These are phyloP conservation scores for Trichoderma polysporum DNA, from an alignment of 2,329 filamentous ascomycete genomes.

Conservation along the genomic window DNA sequence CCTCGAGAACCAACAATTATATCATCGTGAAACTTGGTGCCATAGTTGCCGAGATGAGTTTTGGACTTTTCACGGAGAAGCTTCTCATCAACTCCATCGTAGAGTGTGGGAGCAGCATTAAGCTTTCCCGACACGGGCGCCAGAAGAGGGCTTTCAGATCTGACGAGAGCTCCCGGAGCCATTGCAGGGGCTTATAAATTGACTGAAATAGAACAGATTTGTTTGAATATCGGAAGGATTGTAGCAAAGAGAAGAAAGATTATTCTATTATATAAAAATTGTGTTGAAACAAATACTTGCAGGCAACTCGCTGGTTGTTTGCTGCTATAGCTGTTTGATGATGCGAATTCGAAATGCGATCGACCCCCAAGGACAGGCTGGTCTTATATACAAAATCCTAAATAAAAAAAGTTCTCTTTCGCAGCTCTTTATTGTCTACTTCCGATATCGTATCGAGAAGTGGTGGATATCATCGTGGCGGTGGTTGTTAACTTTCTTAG, in stretches of 20 bases:
- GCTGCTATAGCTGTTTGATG: not conserved
- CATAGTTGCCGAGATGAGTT: conserved; percentile 30
- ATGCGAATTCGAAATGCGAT: not conserved
- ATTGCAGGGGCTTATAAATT: conserved; percentile 16
- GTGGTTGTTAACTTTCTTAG: conserved; percentile 11
- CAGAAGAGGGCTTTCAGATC: conserved; percentile 14
- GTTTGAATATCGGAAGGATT: not conserved
- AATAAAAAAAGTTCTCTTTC: not conserved
- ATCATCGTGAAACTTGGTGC: conserved; percentile 31
- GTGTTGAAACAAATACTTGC: not conserved
- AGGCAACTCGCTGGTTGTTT: not conserved
- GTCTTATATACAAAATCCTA: conserved; percentile 3
- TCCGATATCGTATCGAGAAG: conserved; percentile 24
- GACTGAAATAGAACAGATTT: not conserved
- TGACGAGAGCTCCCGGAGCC: conserved; percentile 27
- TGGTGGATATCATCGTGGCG: conserved; percentile 10
- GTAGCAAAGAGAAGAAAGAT: not conserved
- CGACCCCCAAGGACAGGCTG: not conserved
- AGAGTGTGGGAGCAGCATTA: conserved; percentile 24
- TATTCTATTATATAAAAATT: not conserved
- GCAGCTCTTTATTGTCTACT: not conserved
- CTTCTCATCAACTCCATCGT: conserved; percentile 25
- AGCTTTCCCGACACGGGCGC: conserved; percentile 15
- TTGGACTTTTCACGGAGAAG: conserved; percentile 27
- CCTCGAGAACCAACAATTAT: conserved; percentile 46